Evolutionary conservation across 176 grass and related monocot genomes (phyloP).

Genomic region (Neostapfia colusana): DNA sequence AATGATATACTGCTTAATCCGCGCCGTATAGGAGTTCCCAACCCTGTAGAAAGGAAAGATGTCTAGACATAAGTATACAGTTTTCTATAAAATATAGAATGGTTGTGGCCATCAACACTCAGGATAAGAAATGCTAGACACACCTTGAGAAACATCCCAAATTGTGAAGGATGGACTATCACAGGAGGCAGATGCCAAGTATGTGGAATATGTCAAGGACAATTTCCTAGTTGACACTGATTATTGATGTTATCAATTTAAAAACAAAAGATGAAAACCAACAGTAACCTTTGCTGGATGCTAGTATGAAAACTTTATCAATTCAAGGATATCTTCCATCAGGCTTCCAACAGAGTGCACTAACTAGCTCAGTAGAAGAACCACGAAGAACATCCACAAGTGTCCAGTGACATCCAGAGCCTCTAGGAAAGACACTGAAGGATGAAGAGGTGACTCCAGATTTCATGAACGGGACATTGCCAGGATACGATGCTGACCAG

Average conservation of each 20-base stretch:
- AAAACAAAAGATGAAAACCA: neutral
- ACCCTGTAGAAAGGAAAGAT: conserved; percentile 49
- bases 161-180: conserved; percentile 86
- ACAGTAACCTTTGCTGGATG: neutral
- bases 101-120: neutral
- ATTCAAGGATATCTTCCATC: conserved; percentile 96
- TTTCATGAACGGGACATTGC: conserved; percentile 70
- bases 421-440: conserved; percentile 65
- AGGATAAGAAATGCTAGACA: conserved; percentile 29
- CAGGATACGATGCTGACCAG: conserved; percentile 93
- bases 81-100: conserved; percentile 4
- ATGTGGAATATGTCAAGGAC: conserved; percentile 81
- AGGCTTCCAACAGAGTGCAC: conserved; percentile 79
- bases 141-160: conserved; percentile 99
- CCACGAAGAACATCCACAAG: conserved; percentile 76
- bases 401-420: conserved; percentile 67
- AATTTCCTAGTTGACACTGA: neutral
- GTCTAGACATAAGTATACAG: conserved; percentile 12
- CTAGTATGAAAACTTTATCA: conserved; percentile 23
- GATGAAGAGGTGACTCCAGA: conserved; percentile 52
- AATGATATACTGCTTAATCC: conserved; percentile 82
- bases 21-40: conserved; percentile 79
- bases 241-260: neutral
- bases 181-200: conserved; percentile 82
- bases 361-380: conserved; percentile 59